Conservation (phyloP, 768 basidiomycete species). For the Lentinula aciculospora region DNA sequence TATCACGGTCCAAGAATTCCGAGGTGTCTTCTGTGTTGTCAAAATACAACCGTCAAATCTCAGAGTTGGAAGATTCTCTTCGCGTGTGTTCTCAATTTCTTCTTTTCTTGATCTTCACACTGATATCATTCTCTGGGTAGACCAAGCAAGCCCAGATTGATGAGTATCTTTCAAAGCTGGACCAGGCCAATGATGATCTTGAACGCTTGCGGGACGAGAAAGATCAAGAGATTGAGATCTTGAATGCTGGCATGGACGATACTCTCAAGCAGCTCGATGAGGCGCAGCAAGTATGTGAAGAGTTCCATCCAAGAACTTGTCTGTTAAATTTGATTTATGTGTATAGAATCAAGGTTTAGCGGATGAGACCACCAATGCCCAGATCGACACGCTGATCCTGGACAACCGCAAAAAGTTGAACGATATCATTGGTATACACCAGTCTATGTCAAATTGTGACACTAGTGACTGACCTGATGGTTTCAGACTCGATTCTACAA, state of each 20-base stretch:
- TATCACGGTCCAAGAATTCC: conserved; percentile 83
- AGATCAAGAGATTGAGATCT: conserved; percentile 92
- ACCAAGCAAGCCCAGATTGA: conserved; percentile 96
- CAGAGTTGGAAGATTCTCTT: conserved; percentile 94
- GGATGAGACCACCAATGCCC: conserved; percentile 90
- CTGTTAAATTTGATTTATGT: neutral
- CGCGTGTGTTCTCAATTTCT: conserved; percentile 48
- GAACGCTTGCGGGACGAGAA: conserved; percentile 90
- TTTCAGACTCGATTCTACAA: conserved; percentile 88
- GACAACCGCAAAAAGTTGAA: conserved; percentile 98
- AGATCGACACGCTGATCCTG: conserved; percentile 93
- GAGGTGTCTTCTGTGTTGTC: conserved; percentile 84
- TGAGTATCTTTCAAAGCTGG: conserved; percentile 77
- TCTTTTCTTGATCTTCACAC: neutral
- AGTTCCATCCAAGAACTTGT: conserved; percentile 11
- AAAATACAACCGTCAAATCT: conserved; percentile 94
- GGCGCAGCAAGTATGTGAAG: conserved; percentile 60
- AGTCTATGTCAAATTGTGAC: neutral
- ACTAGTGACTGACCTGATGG: conserved; percentile 5
- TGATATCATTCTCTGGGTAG: conserved; percentile 31
- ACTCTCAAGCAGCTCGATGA: conserved; percentile 87
- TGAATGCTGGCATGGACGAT: conserved; percentile 92
- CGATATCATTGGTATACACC: conserved; percentile 76
- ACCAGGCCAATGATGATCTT: conserved; percentile 67
- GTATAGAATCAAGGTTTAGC: conserved; percentile 73